These are phyloP conservation scores for Fusarium phyllophilum DNA, from an alignment of 2,329 filamentous ascomycete species.

Conservation along the genomic window DNA sequence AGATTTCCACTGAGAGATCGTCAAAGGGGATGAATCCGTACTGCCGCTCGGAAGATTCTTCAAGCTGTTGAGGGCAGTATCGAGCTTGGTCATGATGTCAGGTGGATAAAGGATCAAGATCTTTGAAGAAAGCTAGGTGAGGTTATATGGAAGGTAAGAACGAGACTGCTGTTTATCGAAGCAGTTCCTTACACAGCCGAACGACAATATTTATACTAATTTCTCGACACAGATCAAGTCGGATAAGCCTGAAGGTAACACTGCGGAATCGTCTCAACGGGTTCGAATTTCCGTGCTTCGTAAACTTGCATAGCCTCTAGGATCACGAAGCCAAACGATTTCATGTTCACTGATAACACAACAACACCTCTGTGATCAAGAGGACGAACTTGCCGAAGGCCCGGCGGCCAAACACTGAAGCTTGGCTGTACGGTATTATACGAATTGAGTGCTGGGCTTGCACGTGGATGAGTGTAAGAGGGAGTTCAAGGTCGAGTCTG, in stretches of 20 bases:
- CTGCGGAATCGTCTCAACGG: not conserved
- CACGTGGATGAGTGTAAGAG: not conserved
- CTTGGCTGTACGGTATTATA: not conserved
- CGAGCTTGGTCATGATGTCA: not conserved
- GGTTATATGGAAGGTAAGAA: not conserved
- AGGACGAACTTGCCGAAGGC: not conserved
- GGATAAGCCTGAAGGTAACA: slow-evolving; percentile 6
- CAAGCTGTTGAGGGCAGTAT: not conserved
- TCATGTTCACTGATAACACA: slow-evolving; percentile 23
- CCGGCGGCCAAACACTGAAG: slow-evolving; percentile 10
- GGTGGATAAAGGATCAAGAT: not conserved
- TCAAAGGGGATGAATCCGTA: slow-evolving; percentile 7
- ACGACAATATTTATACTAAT: not conserved
- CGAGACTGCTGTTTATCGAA: not conserved
- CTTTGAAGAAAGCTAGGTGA: no score
- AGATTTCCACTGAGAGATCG: slow-evolving; percentile 43
- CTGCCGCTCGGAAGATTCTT: not conserved
- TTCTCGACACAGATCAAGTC: not conserved
- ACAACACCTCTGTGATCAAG: not conserved
- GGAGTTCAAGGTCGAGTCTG: not conserved
- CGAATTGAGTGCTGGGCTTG: not conserved
- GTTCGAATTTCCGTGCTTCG: not conserved
- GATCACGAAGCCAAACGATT: slow-evolving; percentile 1
- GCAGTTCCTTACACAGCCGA: not conserved
- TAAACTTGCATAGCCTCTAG: slow-evolving; percentile 16